phyloP scores from a whole-genome alignment of 2,329 filamentous ascomycete genomes.

The Didymella exigua region DNA sequence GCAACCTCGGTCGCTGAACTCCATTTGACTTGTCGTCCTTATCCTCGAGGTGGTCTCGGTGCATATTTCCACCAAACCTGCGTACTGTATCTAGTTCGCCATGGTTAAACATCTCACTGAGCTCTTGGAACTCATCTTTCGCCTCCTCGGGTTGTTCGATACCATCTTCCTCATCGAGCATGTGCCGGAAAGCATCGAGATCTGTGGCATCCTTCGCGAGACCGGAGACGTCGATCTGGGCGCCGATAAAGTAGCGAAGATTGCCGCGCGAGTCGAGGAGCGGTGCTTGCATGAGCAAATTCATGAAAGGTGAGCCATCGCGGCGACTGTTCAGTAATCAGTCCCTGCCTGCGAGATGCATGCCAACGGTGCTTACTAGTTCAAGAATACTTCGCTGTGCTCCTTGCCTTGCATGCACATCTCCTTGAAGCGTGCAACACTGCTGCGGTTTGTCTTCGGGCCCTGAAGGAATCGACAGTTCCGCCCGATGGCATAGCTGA shows the following conservation, averaged over 20 bases:
- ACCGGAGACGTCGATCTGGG: constrained; percentile 73
- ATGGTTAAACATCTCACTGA: constrained; percentile 73
- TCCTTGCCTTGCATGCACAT: constrained; percentile 69
- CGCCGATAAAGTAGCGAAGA: constrained; percentile 73
- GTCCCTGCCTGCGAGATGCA: background rate
- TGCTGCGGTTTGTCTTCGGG: constrained; percentile 69
- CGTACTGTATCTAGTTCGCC: constrained; percentile 69
- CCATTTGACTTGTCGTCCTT: constrained; percentile 48
- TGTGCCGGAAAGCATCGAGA: constrained; percentile 64
- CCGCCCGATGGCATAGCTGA: constrained; percentile 73
- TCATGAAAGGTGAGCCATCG: constrained; percentile 80
- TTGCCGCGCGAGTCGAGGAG: constrained; percentile 70
- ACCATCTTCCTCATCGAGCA: constrained; percentile 50
- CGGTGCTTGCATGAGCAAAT: constrained; percentile 75
- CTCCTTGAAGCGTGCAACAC: constrained; percentile 66
- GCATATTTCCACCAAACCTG: constrained; percentile 67
- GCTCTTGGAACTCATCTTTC: constrained; percentile 68
- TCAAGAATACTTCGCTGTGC: constrained; percentile 74
- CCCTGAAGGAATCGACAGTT: constrained; percentile 83
- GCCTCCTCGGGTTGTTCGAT: constrained; percentile 36
- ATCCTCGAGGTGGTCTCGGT: constrained; percentile 59
- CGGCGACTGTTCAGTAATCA: constrained; percentile 58
- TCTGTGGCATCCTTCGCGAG: constrained; percentile 70
- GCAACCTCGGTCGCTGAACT: constrained; percentile 51
- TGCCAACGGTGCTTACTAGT: constrained; percentile 61